phyloP scores from a whole-genome alignment of 1,284 basidiomycete genomes.

The Termitomyces sp. region DNA sequence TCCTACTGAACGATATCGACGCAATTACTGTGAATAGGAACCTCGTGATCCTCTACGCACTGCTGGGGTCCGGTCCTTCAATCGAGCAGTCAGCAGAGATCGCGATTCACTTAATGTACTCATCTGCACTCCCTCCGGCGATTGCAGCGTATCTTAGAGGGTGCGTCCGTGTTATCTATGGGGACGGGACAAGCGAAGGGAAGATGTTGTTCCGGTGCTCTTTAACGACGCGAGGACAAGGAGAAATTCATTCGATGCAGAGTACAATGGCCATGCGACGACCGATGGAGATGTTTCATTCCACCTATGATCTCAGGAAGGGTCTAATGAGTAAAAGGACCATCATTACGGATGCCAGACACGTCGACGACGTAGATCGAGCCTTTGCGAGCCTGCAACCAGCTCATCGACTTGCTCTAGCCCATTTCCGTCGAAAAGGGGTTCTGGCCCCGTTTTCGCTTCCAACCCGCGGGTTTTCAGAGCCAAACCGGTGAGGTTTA shows the following conservation, averaged over 20 bases:
- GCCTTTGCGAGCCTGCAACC: slow-evolving; percentile 23
- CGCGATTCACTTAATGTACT: slow-evolving; percentile 35
- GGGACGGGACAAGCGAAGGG: slow-evolving; percentile 22
- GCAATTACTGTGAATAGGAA: slow-evolving; percentile 30
- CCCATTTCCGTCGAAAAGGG: slow-evolving; percentile 33
- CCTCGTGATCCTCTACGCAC: slow-evolving; percentile 31
- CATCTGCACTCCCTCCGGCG: slow-evolving; percentile 25
- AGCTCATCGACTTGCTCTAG: slow-evolving; percentile 31
- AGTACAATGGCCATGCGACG: slow-evolving; percentile 29
- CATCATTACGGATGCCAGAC: not conserved
- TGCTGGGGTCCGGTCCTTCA: slow-evolving; percentile 30
- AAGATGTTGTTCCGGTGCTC: slow-evolving; percentile 31
- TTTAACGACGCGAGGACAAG: slow-evolving; percentile 30
- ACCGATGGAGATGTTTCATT: slow-evolving; percentile 25
- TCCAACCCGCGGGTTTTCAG: slow-evolving; percentile 27
- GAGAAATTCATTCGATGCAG: slow-evolving; percentile 32
- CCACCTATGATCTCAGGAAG: slow-evolving; percentile 8
- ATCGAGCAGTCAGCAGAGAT: slow-evolving; percentile 33
- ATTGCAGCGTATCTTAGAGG: slow-evolving; percentile 26
- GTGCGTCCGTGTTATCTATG: slow-evolving; percentile 31
- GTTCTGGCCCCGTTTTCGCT: slow-evolving; percentile 34
- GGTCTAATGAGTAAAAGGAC: slow-evolving; percentile 3
- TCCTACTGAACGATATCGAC: slow-evolving; percentile 32
- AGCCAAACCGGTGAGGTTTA: slow-evolving; percentile 33
- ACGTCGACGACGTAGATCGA: slow-evolving; percentile 6